Evolutionary conservation across 768 basidiomycete species (phyloP).

Genomic region (Collybia sordida): DNA sequence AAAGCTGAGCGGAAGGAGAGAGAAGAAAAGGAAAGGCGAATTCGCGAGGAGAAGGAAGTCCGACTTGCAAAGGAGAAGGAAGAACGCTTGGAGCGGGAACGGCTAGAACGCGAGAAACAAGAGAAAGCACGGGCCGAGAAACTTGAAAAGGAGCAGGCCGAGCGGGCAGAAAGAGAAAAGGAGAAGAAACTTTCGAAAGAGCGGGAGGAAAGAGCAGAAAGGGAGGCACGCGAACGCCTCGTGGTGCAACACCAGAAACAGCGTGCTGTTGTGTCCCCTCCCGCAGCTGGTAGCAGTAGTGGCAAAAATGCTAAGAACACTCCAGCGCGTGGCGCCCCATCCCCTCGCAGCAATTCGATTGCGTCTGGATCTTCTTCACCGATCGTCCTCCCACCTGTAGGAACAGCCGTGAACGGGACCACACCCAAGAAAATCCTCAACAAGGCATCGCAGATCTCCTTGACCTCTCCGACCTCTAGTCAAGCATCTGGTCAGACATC

Average conservation of each 20-base stretch:
- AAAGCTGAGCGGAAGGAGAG: conserved; percentile 73
- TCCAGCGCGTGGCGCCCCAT: conserved; percentile 47
- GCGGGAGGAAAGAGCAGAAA: conserved; percentile 26
- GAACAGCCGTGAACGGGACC: conserved; percentile 44
- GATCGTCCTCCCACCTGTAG: conserved; percentile 12
- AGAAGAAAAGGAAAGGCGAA: conserved; percentile 62
- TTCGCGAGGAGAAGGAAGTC: conserved; percentile 68
- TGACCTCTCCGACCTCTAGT: conserved; percentile 23
- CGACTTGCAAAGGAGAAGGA: conserved; percentile 64
- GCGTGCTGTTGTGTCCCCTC: conserved; percentile 41
- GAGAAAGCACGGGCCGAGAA: conserved; percentile 29
- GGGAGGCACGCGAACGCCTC: conserved; percentile 27
- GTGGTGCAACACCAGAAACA: conserved; percentile 47
- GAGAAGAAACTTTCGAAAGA: conserved; percentile 30
- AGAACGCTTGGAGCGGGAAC: conserved; percentile 48
- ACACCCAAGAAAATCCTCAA: conserved; percentile 62
- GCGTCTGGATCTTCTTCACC: conserved; percentile 45
- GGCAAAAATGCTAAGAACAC: conserved; percentile 34
- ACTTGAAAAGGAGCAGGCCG: conserved; percentile 38
- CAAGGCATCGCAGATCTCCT: conserved; percentile 38
- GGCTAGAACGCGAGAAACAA: conserved; percentile 40
- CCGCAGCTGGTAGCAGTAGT: conserved; percentile 16
- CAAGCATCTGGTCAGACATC: conserved; percentile 24
- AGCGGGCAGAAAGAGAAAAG: conserved; percentile 35
- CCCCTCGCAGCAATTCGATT: conserved; percentile 40